Evolutionary conservation across 345 rosid genomes (phyloP).

Genomic region (Eutrema yunnanense): DNA sequence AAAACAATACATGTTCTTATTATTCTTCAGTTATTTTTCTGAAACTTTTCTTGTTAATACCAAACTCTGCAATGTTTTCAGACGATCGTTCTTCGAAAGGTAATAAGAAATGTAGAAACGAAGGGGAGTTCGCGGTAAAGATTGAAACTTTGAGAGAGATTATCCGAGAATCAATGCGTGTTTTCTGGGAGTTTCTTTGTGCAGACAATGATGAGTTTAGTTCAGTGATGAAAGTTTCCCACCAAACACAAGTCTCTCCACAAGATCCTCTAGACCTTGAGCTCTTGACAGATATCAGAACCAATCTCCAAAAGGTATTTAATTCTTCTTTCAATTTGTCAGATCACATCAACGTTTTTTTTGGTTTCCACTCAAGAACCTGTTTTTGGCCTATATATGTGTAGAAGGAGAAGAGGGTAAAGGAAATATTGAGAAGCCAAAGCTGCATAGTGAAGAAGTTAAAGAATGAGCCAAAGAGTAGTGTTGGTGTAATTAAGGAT

Average conservation of each 20-base stretch:
- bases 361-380: background rate
- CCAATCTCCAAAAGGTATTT: constrained; percentile 59
- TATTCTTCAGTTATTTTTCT: background rate
- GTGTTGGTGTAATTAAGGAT: constrained; percentile 28
- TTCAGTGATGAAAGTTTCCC: constrained; percentile 25
- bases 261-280: constrained; percentile 44
- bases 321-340: background rate
- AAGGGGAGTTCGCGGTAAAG: constrained; percentile 42
- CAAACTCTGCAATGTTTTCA: constrained; percentile 15
- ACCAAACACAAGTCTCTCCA: constrained; percentile 37
- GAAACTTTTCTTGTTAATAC: background rate
- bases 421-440: constrained; percentile 58
- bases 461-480: constrained; percentile 38
- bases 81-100: constrained; percentile 44
- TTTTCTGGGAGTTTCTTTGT: constrained; percentile 59
- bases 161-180: constrained; percentile 44
- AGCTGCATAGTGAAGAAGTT: constrained; percentile 55
- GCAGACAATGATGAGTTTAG: constrained; percentile 43
- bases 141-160: constrained; percentile 31
- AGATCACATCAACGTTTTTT: background rate
- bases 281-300: constrained; percentile 40
- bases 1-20: background rate
- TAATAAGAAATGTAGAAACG: constrained; percentile 37
- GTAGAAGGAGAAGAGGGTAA: constrained; percentile 68
- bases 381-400: background rate